Base-by-base conservation (phyloP, 2,329 filamentous ascomycete species). In the Rugonectria rugulosa region DNA sequence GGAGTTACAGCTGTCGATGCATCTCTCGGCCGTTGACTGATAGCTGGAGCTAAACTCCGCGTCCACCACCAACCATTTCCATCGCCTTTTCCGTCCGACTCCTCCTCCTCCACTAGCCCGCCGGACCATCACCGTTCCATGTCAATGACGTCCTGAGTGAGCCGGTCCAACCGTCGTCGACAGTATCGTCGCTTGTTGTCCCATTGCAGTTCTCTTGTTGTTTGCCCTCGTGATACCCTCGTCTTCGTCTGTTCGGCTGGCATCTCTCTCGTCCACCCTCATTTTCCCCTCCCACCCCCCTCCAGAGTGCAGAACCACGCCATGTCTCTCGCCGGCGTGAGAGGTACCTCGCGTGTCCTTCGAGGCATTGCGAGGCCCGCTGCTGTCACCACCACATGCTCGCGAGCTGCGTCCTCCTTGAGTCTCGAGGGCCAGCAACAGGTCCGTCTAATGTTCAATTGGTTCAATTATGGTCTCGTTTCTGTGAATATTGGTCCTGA, bases 381-480 rank as follows among this genome's bases (percentile, higher is more conserved):
- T 34, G 60, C 63, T 43, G 55, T 59, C 40, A 53, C 46, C 42
- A 55, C 63, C 46, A 56, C 63, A 56, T 63, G 57, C 61, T 50
- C 65, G 70, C 59, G 73, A 68, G 60, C 75, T 76, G 65, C 66
- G 69, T 82, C 81, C 36, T 81, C 82, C 43, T 67, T 77, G 50
- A 71, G 73, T 29, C 70, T 77, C 51, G 85, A 88, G 53, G 77
- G 80, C 60, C 85, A 88, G 71, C 85, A 88, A 67, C 79, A 81
- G 77, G 85, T 88, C 67, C 36, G 77, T 65, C 15, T 44, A 19
- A 19, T 12, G 2, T 48, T 37, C 59, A 56, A 61, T 62, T 65
- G 52, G 31, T 42, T 24, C 23, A 27, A 44, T 40, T 42, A 24
- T 38, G 17, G 55, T 27, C 20, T 49, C 36, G 8, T 29, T 52